Percentiles rank a stretch among this genome's conserved stretches.
These are phyloP conservation scores for Ascosphaera apis DNA, from an alignment of 2,329 filamentous ascomycete genomes.

Conservation along the genomic window DNA sequence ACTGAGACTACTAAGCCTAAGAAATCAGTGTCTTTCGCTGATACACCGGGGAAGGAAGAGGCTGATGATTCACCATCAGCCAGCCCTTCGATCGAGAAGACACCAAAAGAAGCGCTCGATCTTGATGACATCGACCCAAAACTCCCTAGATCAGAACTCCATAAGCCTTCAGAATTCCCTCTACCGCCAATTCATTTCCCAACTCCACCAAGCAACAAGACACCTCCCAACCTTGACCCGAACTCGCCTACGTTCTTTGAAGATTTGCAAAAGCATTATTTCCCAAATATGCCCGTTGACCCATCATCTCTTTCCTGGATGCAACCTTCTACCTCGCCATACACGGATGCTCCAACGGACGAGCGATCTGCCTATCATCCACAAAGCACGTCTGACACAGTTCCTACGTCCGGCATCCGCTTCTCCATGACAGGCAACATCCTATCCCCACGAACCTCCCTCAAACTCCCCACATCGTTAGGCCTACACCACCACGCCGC, in stretches of 20 bases:
- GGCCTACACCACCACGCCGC: constrained; percentile 87
- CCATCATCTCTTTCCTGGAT: constrained; percentile 81
- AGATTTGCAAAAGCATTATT: constrained; percentile 79
- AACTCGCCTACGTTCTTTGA: constrained; percentile 60
- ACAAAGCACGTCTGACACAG: constrained; percentile 42
- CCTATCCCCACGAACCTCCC: constrained; percentile 51
- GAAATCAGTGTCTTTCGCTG: constrained; percentile 13
- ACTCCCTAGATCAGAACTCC: constrained; percentile 16
- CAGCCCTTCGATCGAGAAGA: constrained; percentile 1
- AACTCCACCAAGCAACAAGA: constrained; percentile 20
- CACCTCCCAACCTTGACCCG: constrained; percentile 55
- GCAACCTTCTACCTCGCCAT: constrained; percentile 44
- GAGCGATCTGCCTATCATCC: constrained; percentile 64
- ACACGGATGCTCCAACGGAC: constrained; percentile 37
- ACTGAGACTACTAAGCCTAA: constrained; percentile 1
- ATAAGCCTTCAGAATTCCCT: constrained; percentile 17
- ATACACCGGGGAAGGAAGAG: constrained; percentile 5
- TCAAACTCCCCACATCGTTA: constrained; percentile 49
- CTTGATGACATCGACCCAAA: constrained; percentile 16
- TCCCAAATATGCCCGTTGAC: constrained; percentile 65
- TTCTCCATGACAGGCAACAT: constrained; percentile 73
- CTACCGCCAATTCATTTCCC: constrained; percentile 20
- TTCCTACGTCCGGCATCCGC: constrained; percentile 44
- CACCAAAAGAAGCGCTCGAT: constrained; percentile 3
- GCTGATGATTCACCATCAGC: constrained; percentile 2